Percentiles rank a stretch among this genome's conserved stretches.
Evolutionary conservation across 202 grass and related monocot genomes (phyloP).

Genomic region (Musa balbisiana): DNA sequence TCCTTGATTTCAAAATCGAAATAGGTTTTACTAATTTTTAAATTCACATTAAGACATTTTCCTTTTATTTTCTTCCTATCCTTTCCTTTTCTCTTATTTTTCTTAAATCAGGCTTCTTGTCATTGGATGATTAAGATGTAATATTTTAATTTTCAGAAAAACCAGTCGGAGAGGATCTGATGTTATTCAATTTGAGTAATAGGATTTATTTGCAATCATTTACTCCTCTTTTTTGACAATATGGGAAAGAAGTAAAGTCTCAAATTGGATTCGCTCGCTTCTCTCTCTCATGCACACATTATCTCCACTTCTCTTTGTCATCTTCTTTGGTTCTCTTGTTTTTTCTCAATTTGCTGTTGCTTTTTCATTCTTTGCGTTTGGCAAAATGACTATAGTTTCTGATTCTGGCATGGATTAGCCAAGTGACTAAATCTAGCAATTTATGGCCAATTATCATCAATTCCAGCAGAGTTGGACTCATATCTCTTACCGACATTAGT

Average conservation of each 20-base stretch:
- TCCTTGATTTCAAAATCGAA: too few species aligned
- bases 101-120: background rate
- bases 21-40: too few species aligned
- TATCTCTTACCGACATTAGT: too few species aligned
- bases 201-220: background rate
- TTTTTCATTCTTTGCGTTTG: background rate
- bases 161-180: background rate
- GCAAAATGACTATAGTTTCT: too few species aligned
- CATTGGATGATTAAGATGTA: background rate
- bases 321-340: background rate
- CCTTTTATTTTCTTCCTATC: background rate
- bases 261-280: too few species aligned
- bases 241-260: too few species aligned
- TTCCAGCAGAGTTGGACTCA: too few species aligned
- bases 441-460: too few species aligned
- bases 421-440: background rate
- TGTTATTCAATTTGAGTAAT: background rate
- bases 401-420: background rate
- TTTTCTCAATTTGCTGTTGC: background rate
- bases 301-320: too few species aligned
- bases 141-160: background rate
- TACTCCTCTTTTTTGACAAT: too few species aligned
- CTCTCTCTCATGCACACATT: too few species aligned
- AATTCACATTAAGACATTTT: too few species aligned
- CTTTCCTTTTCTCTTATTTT: background rate